Evolutionary conservation across 495 filamentous ascomycete genomes (phyloP), one percentile per base, ranked within the genome.

Genomic region (Acidiella bohemica): DNA sequence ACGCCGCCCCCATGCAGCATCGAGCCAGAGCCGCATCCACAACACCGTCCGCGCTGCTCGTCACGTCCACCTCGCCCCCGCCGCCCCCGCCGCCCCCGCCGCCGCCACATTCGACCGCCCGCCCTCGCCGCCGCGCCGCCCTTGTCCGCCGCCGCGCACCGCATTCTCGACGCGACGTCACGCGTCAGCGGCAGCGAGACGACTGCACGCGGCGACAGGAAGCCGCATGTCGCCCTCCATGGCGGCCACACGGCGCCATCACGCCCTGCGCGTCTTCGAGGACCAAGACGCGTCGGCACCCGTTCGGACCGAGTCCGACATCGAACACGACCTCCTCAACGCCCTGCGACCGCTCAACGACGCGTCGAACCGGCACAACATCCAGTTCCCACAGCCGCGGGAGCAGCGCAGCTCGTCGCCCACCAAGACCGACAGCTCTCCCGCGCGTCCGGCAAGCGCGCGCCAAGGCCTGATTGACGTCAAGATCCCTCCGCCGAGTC

Each of bases 401-500:
- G 28, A 38, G 22, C 25, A 36, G 3, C 39, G 39, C 19, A 42
- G 25, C 19, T 30, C 47, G 16, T 59, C 58, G 35, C 59, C 57
- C 19, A 51, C 42, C 2, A 49, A 43, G 23, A 46, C 41, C 20
- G 35, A 50, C 46, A 64, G 50, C 53, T 58, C 66, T 10, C 65
- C 58, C 40, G 57, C 49, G 46, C 55, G 38, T 41, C 58, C 51
- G 38, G 55, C 52, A 16, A 57, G 55, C 32, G 46, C 46, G 27
- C n/a, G n/a, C n/a, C 58, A 62, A 38, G 54, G 46, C 34, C 65
- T 80, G 38, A 70, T 74, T 53, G 57, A 64, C 44, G 61, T 86
- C 39, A 70, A 76, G 32, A 84, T 92, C 59, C 76, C 76, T 36
- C 82, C 82, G 3, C 84, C 86, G 14, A 55, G 60, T 42, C 62